phyloP scores from a whole-genome alignment of 2,329 filamentous ascomycete genomes.

The Gnomoniopsis smithogilvyi region DNA sequence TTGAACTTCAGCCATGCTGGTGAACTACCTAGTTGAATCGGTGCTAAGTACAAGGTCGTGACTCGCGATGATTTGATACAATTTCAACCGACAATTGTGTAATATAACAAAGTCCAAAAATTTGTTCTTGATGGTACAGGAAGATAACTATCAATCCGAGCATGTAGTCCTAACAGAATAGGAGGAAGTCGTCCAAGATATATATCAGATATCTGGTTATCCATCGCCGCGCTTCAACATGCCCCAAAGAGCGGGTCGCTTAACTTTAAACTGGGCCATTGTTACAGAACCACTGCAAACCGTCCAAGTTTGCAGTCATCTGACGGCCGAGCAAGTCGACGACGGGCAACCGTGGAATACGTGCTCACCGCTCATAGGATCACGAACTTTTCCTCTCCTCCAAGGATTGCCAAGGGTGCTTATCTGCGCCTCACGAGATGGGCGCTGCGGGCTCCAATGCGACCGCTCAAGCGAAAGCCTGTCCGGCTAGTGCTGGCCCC shows the following conservation, averaged over 20 bases:
- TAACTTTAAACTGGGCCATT: background rate
- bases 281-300: background rate
- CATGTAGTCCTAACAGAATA: background rate
- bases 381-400: background rate
- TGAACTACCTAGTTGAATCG: background rate
- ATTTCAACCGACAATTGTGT: background rate
- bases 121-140: background rate
- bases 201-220: constrained; percentile 1
- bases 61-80: background rate
- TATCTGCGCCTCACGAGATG: background rate
- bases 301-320: background rate
- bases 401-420: background rate
- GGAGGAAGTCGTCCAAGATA: constrained; percentile 1
- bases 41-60: background rate
- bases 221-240: background rate
- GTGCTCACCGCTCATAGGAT: constrained; percentile 19
- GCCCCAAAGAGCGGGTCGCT: background rate
- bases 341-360: constrained; percentile 1
- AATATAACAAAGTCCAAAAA: background rate
- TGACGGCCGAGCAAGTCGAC: background rate
- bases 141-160: no score
- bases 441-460: no score
- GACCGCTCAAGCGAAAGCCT: no score
- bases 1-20: constrained; percentile 14
- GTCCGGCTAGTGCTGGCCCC: no score